phyloP scores from a whole-genome alignment of 352 stramenopile species.

The Globisporangium viniferum region DNA sequence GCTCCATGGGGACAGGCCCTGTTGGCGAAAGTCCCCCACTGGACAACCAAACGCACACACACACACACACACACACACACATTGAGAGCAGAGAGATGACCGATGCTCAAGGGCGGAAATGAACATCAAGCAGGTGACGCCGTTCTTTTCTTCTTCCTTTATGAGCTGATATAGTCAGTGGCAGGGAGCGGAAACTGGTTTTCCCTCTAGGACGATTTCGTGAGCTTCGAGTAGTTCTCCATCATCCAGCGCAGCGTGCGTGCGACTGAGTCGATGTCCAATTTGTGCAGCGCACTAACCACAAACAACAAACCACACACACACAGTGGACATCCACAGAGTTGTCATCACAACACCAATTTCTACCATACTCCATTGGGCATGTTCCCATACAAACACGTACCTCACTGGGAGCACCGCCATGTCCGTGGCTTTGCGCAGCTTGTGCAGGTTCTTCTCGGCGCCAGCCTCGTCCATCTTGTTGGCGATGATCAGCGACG shows the following conservation, averaged over 20 bases:
- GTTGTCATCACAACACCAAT: background rate
- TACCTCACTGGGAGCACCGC: constrained; percentile 80
- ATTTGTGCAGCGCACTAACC: constrained; percentile 75
- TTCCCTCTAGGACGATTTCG: constrained; percentile 44
- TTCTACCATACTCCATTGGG: background rate
- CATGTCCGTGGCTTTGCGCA: constrained; percentile 69
- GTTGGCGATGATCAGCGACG: constrained; percentile 86
- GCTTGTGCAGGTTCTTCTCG: constrained; percentile 75
- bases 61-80: background rate
- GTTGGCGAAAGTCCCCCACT: background rate
- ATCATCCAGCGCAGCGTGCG: constrained; percentile 72
- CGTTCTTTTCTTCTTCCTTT: background rate
- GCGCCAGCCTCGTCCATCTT: constrained; percentile 86
- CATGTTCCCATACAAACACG: background rate
- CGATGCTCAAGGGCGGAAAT: background rate
- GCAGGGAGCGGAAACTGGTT: background rate
- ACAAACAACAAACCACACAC: background rate
- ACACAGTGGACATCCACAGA: no score
- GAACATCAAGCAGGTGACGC: background rate
- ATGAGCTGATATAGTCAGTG: background rate
- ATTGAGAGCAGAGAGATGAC: background rate
- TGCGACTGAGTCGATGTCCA: constrained; percentile 81
- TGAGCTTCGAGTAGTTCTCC: constrained; percentile 56
- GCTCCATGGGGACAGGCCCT: background rate
- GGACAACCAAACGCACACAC: background rate